Conservation (phyloP, 129 eudicot species). For the Erigeron canadensis region DNA sequence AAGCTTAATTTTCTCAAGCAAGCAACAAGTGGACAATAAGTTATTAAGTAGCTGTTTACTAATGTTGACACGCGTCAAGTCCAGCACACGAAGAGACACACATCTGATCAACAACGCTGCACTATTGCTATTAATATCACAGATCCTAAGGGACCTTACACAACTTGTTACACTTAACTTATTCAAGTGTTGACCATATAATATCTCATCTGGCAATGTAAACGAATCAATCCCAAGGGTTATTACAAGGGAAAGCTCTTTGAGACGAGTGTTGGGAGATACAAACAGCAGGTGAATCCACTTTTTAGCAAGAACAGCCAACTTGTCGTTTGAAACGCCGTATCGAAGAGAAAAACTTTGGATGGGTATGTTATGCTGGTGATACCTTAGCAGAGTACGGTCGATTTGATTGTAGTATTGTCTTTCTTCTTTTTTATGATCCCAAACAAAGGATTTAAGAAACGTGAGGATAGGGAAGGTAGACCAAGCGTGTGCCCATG, state of each 20-base stretch:
- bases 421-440: background rate
- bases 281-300: background rate
- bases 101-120: background rate
- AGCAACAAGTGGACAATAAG: background rate
- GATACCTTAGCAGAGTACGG: background rate
- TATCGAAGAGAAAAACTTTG: background rate
- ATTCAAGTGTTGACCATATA: background rate
- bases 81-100: background rate
- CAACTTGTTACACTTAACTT: background rate
- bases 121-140: background rate
- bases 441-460: background rate
- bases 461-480: conserved; percentile 1
- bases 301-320: background rate
- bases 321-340: background rate
- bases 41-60: background rate
- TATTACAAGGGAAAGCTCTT: background rate
- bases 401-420: background rate
- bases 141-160: background rate
- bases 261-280: background rate
- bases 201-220: background rate
- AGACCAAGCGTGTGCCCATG: background rate
- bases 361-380: background rate
- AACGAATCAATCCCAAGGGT: background rate
- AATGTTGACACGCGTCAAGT: background rate
- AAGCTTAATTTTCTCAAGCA: background rate